phyloP scores from a whole-genome alignment of 441 rosid species.

The Viola pubescens region DNA sequence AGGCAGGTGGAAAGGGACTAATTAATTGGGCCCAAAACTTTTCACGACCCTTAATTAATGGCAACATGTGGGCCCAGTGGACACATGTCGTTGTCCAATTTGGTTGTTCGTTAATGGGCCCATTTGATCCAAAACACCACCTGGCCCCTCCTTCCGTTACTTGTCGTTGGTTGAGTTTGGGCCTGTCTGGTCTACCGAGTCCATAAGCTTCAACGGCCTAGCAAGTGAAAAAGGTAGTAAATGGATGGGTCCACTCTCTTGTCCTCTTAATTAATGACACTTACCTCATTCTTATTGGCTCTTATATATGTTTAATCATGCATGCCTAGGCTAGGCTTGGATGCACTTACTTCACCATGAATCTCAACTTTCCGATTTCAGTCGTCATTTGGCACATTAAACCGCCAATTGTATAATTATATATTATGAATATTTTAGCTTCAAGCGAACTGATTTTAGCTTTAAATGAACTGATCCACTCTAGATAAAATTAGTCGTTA shows the following conservation, averaged over 20 bases:
- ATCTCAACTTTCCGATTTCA: no score
- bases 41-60: neutral
- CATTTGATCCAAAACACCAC: neutral
- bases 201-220: conserved; percentile 8
- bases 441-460: no score
- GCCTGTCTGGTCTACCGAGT: conserved; percentile 18
- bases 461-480: no score
- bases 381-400: no score
- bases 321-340: neutral
- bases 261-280: conserved; percentile 5
- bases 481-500: no score
- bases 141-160: conserved; percentile 21
- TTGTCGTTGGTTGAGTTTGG: conserved; percentile 21
- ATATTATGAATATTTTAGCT: no score
- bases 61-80: neutral
- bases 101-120: conserved; percentile 12
- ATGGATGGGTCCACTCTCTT: conserved; percentile 10
- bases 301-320: neutral
- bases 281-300: conserved; percentile 4
- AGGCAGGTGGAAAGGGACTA: neutral
- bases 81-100: conserved; percentile 16
- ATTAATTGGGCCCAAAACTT: conserved; percentile 6
- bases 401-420: no score
- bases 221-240: conserved; percentile 8
- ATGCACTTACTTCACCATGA: no score